A percentile compares a stretch with the other conserved stretches of the same genome.
Evolutionary conservation across 441 rosid species (phyloP).

Genomic region (Adansonia madagascariensis): DNA sequence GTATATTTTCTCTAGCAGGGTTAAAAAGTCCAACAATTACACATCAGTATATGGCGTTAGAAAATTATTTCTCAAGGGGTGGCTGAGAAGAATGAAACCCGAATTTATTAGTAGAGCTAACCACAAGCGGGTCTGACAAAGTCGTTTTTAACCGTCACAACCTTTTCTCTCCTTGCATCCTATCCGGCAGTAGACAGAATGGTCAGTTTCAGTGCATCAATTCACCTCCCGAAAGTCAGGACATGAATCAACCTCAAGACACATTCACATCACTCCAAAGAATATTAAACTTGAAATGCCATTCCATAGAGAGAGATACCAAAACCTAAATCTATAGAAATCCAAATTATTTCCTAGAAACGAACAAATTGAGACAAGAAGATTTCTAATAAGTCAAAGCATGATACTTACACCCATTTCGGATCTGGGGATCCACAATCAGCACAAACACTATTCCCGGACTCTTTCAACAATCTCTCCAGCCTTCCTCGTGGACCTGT

Average conservation of each 20-base stretch:
- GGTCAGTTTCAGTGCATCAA: background rate
- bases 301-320: background rate
- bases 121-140: background rate
- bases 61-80: background rate
- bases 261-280: background rate
- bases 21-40: background rate
- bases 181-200: too few species aligned
- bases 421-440: slow-evolving; percentile 98
- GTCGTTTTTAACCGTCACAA: background rate
- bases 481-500: slow-evolving; percentile 65
- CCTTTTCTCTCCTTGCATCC: background rate
- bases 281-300: background rate
- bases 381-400: background rate
- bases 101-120: background rate
- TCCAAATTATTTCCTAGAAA: background rate
- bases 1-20: background rate
- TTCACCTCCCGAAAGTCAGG: background rate
- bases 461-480: slow-evolving; percentile 54
- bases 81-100: background rate
- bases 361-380: background rate
- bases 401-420: slow-evolving; percentile 91
- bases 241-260: background rate
- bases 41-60: background rate
- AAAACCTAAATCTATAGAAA: slow-evolving; percentile 2
- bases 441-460: slow-evolving; percentile 77